Conservation (phyloP, 2,329 filamentous ascomycete genomes). For the Proliferodiscus dingleyae region DNA sequence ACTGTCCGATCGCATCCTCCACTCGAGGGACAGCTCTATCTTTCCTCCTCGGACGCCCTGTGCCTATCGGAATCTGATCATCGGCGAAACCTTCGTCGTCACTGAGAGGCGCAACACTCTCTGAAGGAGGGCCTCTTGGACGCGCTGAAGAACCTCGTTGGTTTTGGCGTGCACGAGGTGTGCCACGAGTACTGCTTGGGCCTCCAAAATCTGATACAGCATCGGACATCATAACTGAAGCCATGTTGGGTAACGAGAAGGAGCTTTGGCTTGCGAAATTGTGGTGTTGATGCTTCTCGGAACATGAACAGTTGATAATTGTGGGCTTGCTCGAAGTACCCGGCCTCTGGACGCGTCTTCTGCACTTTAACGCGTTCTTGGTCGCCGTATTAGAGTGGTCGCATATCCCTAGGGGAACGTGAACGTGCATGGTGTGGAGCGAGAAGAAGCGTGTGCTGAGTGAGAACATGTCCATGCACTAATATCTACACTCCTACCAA, state of each 20-base stretch:
- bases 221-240: slow-evolving; percentile 32
- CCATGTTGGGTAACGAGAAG: slow-evolving; percentile 21
- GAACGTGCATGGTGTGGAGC: too few species aligned
- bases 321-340: too few species aligned
- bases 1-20: slow-evolving; percentile 70
- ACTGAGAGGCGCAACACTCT: slow-evolving; percentile 55
- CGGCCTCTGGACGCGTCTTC: slow-evolving; percentile 11
- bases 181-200: slow-evolving; percentile 22
- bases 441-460: too few species aligned
- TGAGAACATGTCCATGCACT: too few species aligned
- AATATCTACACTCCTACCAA: too few species aligned
- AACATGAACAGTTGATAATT: too few species aligned
- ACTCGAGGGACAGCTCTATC: slow-evolving; percentile 60
- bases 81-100: slow-evolving; percentile 62
- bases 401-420: too few species aligned
- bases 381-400: slow-evolving; percentile 27
- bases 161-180: slow-evolving; percentile 21
- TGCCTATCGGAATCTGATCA: slow-evolving; percentile 56
- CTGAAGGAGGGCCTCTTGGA: slow-evolving; percentile 49
- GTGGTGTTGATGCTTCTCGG: slow-evolving; percentile 13
- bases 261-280: slow-evolving; percentile 10
- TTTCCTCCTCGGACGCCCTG: slow-evolving; percentile 36
- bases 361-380: slow-evolving; percentile 7
- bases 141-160: slow-evolving; percentile 29
- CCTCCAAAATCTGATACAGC: slow-evolving; percentile 24